Base-by-base conservation (phyloP, 2,329 filamentous ascomycete genomes). In the Neoscytalidium dimidiatum region DNA sequence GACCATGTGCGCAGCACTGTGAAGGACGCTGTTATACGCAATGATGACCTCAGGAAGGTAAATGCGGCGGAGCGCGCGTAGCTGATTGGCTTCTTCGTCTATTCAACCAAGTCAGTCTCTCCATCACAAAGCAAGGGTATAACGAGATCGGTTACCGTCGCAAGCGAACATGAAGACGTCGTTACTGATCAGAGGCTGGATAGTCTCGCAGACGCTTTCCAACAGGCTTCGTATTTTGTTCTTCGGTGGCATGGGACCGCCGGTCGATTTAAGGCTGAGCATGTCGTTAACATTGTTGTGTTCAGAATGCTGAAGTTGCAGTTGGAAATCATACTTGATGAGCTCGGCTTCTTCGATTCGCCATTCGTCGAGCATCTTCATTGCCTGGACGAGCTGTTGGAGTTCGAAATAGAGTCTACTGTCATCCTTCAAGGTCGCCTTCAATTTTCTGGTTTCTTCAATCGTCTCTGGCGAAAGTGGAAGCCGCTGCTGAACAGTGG, bases 41-140 rank as follows among this genome's bases (percentile, higher is more conserved):
- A 99, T 84, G 46, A 97, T 83, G 19, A 92, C 86, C 75, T 97
- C 93, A 1, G 95, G 94, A 3, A 99, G 83, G 77, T 96, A 98
- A 0, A 87, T 86, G 63, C 88, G 85, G 69, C 93, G 88, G 60
- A 98, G 86, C 26, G 83, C 79, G 53, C 79, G 78, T 53, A 92
- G 84, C 63, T 91, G 87, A 17, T 81, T 75, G 66, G 86, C 84
- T 71, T 90, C 90, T 61, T 75, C 72, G 57, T 82, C 84, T 84
- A 66, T 70, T 31, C 6, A 33, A 14, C 11, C 17, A 6, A 7
- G 49, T 66, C 53, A 67, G 57, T 17, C 21, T 51, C 13, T 26
- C 8, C 17, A 35, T 3, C 17, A 23, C 23, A 43, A 31, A 29
- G n/a, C 9, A 9, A 23, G 26, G 8, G 0, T 2, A 31, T 33